Evolutionary conservation across 2,329 filamentous ascomycete species (phyloP), one percentile per base, ranked within the genome.

Genomic region (Microthyrium microscopicum): DNA sequence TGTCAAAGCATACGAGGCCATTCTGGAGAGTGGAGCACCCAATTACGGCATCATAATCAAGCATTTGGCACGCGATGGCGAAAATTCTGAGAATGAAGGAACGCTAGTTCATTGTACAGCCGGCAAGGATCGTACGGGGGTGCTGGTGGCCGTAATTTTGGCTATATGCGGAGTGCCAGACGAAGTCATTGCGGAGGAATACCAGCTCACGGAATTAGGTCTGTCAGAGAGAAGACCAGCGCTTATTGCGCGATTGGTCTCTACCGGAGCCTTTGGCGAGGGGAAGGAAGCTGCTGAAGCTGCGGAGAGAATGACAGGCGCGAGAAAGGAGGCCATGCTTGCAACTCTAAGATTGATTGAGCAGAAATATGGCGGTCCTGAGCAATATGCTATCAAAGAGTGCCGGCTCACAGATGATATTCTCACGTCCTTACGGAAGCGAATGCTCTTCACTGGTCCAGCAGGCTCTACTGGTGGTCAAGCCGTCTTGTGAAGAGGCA

Each of bases 61-160:
- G 12, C 68, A 80, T 43, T 56, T 82, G 51, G 37, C 53, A 31
- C 30, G 50, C 5, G 46, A 52, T 16, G 42, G 54, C 7, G 40
- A 46, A 8, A 43, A 54, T 34, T 24, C 18, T 5, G 24, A 17
- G 7, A 43, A 47, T 4, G 42, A 48, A 60, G 2, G 44, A 54
- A 3, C 45, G 53, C 8, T 40, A n/a, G 17, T 40, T 8, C 77
- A 85, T 47, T 84, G 79, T 51, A 79, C 77, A 0, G 77, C 75
- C 0, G 79, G 79, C 9, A 85, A 85, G 53, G 79, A 85, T 50
- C 64, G 79, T 27, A 84, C 79, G 0, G 79, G 79, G 2, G 64
- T 84, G 4, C 55, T 82, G 28, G 68, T 70, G 31, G 78, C 75
- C 3, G 44, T 85, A 26, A 49, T 84, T 6, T 59, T 82, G 25